phyloP scores from a whole-genome alignment of 352 stramenopile species.

The Halophytophthora batemanensis region DNA sequence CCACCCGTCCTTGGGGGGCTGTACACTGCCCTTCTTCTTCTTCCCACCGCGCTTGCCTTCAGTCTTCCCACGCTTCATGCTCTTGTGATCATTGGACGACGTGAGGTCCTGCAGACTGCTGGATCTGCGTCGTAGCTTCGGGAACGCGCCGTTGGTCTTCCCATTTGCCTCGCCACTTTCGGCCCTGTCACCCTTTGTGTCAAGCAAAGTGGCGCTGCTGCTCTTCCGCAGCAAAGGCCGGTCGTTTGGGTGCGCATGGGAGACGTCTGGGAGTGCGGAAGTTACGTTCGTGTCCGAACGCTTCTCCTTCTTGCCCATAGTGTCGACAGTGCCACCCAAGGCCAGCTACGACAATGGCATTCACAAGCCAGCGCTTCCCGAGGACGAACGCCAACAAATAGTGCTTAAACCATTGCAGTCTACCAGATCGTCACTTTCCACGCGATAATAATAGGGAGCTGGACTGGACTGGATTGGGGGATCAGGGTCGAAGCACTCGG shows the following conservation, averaged over 20 bases:
- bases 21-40: constrained; percentile 20
- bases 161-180: constrained; percentile 2
- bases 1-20: constrained; percentile 19
- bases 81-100: constrained; percentile 4
- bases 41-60: constrained; percentile 9
- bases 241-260: neutral
- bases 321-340: too few relatives aligned
- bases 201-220: constrained; percentile 49
- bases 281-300: neutral
- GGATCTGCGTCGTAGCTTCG: constrained; percentile 39
- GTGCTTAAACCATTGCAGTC: too few relatives aligned
- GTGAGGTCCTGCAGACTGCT: constrained; percentile 47
- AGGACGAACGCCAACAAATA: too few relatives aligned
- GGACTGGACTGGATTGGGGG: too few relatives aligned
- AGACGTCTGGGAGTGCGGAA: constrained; percentile 15
- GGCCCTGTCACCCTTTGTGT: constrained; percentile 11
- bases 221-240: constrained; percentile 46
- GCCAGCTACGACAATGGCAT: too few relatives aligned
- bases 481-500: too few relatives aligned
- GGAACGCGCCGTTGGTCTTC: constrained; percentile 12
- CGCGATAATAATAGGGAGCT: too few relatives aligned
- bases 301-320: constrained; percentile 18
- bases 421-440: too few relatives aligned
- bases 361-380: too few relatives aligned
- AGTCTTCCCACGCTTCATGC: constrained; percentile 8